Evolutionary conservation across 2,329 filamentous ascomycete genomes (phyloP).

Genomic region (Thielaviopsis ethacetica): DNA sequence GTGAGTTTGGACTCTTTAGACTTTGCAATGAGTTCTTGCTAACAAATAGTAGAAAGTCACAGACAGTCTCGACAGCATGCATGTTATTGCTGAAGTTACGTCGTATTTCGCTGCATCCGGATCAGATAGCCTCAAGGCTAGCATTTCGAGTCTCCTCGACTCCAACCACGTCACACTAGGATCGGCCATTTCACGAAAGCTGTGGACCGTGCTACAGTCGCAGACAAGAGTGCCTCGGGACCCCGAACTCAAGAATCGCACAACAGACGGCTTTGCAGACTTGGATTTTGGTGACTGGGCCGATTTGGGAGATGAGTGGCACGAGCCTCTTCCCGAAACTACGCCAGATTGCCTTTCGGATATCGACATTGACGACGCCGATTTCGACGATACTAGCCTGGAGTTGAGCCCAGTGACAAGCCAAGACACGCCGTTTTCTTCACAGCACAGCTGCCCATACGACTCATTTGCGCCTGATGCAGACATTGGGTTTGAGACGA

Average conservation of each 20-base stretch:
- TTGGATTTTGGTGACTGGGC: conserved; percentile 3
- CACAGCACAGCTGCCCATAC: background rate
- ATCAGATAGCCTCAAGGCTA: conserved; percentile 7
- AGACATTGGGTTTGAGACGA: background rate
- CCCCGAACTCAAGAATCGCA: background rate
- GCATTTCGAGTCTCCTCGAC: conserved; percentile 4
- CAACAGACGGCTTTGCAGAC: background rate
- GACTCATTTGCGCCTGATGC: conserved; percentile 2
- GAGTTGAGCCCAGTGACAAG: background rate
- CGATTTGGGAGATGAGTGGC: conserved; percentile 1
- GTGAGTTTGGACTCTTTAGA: conserved; percentile 1
- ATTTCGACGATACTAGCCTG: background rate
- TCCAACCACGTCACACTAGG: background rate
- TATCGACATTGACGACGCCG: conserved; percentile 8
- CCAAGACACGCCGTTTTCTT: background rate
- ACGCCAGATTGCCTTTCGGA: conserved; percentile 1
- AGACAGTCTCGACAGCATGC: conserved; percentile 6
- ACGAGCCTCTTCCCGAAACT: background rate
- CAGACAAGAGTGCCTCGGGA: conserved; percentile 4
- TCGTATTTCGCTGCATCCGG: conserved; percentile 10
- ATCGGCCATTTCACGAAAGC: conserved; percentile 2
- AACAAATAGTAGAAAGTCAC: conserved; percentile 3
- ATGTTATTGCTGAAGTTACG: conserved; percentile 10
- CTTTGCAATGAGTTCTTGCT: background rate
- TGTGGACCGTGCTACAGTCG: conserved; percentile 10